Base-by-base conservation (phyloP, 164 flowering plant species). In the Liriodendron chinense region DNA sequence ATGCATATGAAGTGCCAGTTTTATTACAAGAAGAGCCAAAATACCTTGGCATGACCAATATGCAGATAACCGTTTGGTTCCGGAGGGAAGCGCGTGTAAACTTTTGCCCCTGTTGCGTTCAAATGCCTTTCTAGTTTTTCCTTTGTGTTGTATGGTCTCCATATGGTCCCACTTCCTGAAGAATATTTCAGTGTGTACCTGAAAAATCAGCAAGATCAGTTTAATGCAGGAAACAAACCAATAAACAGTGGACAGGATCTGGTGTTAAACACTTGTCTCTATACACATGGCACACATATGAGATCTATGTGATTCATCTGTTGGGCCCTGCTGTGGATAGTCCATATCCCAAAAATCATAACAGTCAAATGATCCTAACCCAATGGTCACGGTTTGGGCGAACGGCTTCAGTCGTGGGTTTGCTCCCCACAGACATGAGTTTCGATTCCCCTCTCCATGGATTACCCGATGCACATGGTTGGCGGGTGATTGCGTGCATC, bases 11-110 rank as follows among this genome's bases (percentile, higher is more conserved):
- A 50, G 64, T n/a, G 43, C 26, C 68, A 3, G 59, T 68, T 66
- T 34, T 21, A 13, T 1, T 14, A 67, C 59, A 24, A 48, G 2
- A 53, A 48, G 64, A 56, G 25, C 50, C 24, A 23, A 34, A 43
- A 76, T 82, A 92, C 99, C 98, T 96, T 96, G n/a, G 99, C 99
- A 85, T 96, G 99, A 75, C 99, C 99, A 78, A 96, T 94, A 82
- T 96, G 99, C 24, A 96, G 89, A 81, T 90, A 96, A 8, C 99
- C 99, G 89, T 96, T 96, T 72, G 99, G 99, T 78, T 96, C 99
- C 47, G 99, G 98, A 23, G 98, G 99, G 82, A 96, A 96, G 61
- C 99, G 95, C 16, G 96, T 85, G 70, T 79, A 86, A 68, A 94
- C 96, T 79, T 78, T 92, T 43, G 93, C 89, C 50, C 92, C 91